phyloP scores from a whole-genome alignment of 768 basidiomycete species.

The Cystobasidium ongulense region DNA sequence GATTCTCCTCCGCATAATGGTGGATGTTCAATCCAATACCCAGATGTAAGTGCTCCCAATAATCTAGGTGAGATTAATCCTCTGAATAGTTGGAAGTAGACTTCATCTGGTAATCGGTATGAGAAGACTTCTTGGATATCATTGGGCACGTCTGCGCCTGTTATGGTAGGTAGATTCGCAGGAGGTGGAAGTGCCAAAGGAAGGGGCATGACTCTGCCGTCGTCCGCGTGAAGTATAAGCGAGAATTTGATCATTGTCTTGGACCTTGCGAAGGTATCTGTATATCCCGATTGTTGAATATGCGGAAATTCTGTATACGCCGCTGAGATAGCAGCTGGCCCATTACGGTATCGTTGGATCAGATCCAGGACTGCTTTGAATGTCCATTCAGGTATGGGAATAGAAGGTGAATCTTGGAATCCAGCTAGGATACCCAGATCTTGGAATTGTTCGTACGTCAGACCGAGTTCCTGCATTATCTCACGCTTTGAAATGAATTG shows the following conservation, averaged over 20 bases:
- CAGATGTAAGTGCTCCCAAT: slow-evolving; percentile 86
- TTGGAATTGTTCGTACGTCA: slow-evolving; percentile 84
- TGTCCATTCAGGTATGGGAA: slow-evolving; percentile 46
- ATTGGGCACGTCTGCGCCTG: slow-evolving; percentile 74
- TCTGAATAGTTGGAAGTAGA: slow-evolving; percentile 91
- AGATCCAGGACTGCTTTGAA: slow-evolving; percentile 41
- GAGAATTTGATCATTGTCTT: slow-evolving; percentile 87
- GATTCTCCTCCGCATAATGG: slow-evolving; percentile 93
- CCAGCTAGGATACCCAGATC: slow-evolving; percentile 88
- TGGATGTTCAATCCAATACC: slow-evolving; percentile 71
- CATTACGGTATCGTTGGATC: slow-evolving; percentile 35
- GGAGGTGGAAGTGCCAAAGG: slow-evolving; percentile 53
- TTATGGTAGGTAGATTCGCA: slow-evolving; percentile 49
- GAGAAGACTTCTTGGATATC: slow-evolving; percentile 95
- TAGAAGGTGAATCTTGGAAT: slow-evolving; percentile 59
- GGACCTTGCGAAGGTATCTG: slow-evolving; percentile 78
- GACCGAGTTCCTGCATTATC: slow-evolving; percentile 58
- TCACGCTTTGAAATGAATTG: slow-evolving; percentile 72
- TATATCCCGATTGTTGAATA: slow-evolving; percentile 70
- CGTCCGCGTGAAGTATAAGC: slow-evolving; percentile 76
- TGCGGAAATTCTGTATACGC: slow-evolving; percentile 63
- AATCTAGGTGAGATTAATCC: slow-evolving; percentile 81
- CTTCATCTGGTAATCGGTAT: slow-evolving; percentile 83
- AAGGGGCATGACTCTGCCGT: slow-evolving; percentile 45
- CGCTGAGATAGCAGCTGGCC: slow-evolving; percentile 55